Conservation (phyloP, 1,284 basidiomycete species). For the Moesziomyces aphidis region DNA sequence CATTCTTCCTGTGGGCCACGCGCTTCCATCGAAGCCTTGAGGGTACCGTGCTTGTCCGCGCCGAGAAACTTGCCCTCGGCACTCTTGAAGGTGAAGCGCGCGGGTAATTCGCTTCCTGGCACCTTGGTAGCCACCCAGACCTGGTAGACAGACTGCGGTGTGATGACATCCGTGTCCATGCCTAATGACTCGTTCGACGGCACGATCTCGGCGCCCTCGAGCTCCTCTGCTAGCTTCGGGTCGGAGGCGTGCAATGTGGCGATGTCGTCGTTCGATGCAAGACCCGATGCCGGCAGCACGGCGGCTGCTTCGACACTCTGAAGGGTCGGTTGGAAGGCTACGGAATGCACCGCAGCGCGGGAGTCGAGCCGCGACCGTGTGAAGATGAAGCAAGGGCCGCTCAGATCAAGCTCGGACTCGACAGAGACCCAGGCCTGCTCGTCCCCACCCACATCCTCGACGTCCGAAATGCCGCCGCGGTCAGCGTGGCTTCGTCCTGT, state of each 20-base stretch:
- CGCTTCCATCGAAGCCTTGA: constrained; percentile 51
- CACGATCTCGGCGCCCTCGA: constrained; percentile 42
- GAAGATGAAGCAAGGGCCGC: constrained; percentile 49
- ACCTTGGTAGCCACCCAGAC: constrained; percentile 59
- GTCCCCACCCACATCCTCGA: constrained; percentile 54
- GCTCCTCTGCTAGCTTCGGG: constrained; percentile 32
- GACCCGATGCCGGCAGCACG: constrained; percentile 10
- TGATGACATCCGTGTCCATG: constrained; percentile 5
- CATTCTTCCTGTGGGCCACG: constrained; percentile 63
- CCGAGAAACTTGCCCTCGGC: constrained; percentile 59
- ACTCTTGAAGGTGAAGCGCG: constrained; percentile 53
- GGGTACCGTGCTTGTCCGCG: constrained; percentile 44
- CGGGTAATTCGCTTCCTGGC: constrained; percentile 27
- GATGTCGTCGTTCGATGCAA: constrained; percentile 7
- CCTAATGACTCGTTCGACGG: constrained; percentile 1
- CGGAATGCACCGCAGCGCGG: constrained; percentile 6
- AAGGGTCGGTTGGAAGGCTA: constrained; percentile 38
- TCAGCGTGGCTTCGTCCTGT: not conserved
- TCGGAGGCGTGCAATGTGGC: constrained; percentile 19
- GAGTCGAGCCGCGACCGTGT: constrained; percentile 5
- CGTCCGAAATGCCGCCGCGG: constrained; percentile 27
- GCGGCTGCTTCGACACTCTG: constrained; percentile 36
- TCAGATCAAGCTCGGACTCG: constrained; percentile 33
- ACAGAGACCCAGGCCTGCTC: constrained; percentile 56
- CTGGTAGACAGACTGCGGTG: constrained; percentile 57